These are phyloP conservation scores for Stropharia rugosoannulata DNA, from an alignment of 768 basidiomycete species.

Conservation along the genomic window DNA sequence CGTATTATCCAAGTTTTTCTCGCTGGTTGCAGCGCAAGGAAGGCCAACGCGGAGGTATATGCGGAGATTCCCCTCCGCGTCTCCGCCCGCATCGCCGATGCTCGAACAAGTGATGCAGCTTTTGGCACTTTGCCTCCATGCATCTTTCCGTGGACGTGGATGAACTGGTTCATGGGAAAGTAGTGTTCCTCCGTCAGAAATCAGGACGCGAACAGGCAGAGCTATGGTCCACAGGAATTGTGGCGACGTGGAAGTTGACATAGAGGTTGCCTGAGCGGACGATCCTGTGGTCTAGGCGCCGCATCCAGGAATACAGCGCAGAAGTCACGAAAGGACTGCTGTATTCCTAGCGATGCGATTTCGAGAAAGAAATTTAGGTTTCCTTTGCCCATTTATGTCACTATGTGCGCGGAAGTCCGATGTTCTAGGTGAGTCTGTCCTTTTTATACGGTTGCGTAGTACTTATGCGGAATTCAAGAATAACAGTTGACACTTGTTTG, in stretches of 20 bases:
- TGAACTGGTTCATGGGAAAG: slow-evolving; percentile 5
- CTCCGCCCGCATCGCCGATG: slow-evolving; percentile 4
- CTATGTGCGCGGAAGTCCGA: no score
- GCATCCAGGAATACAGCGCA: neutral
- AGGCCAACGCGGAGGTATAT: neutral
- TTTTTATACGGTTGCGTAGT: no score
- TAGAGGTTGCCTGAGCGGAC: neutral
- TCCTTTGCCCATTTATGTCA: no score
- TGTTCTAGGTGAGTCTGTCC: no score
- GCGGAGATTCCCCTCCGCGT: neutral
- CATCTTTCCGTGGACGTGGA: neutral
- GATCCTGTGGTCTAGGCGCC: neutral
- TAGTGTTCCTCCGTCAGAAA: neutral
- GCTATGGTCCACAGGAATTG: neutral
- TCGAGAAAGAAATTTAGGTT: no score
- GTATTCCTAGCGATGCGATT: neutral
- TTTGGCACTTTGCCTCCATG: neutral
- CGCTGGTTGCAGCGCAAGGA: neutral
- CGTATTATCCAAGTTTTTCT: neutral
- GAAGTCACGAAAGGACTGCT: neutral
- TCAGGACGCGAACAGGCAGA: slow-evolving; percentile 4
- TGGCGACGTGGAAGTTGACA: neutral
- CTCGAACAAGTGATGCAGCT: neutral
- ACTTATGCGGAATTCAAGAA: no score
- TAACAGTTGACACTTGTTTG: no score